A percentile compares a stretch with the other conserved stretches of the same genome.
These are phyloP conservation scores for Glycine soja DNA, from an alignment of 306 rosid species.

Conservation along the genomic window DNA sequence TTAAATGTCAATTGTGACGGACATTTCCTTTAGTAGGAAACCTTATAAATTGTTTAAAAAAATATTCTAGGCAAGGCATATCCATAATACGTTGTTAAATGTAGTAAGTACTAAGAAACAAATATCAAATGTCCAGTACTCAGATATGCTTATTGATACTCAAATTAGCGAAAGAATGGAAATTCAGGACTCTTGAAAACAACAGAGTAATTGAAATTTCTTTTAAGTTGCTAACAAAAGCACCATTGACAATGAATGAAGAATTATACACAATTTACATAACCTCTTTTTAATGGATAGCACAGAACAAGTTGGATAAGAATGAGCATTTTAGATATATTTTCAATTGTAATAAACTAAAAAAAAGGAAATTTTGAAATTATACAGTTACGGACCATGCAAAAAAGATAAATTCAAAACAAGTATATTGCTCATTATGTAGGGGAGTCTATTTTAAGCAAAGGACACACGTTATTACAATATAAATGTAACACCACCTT, in stretches of 20 bases:
- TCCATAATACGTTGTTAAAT: neutral
- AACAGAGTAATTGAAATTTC: neutral
- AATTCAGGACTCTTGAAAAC: neutral
- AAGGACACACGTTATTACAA: neutral
- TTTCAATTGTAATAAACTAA: neutral
- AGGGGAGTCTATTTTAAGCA: neutral
- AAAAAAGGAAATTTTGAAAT: neutral
- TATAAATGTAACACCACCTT: neutral
- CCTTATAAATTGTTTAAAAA: slow-evolving; percentile 6
- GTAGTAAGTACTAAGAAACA: slow-evolving; percentile 15
- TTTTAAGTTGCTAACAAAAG: neutral
- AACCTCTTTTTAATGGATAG: neutral
- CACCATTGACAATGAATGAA: neutral
- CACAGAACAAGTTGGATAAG: slow-evolving; percentile 16
- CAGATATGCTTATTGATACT: slow-evolving; percentile 1
- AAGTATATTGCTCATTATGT: neutral
- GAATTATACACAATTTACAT: neutral
- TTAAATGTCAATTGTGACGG: neutral
- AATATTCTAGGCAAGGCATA: slow-evolving; percentile 25
- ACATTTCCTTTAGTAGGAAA: slow-evolving; percentile 2
- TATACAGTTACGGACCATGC: neutral
- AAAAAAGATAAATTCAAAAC: slow-evolving; percentile 1
- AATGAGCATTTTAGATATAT: neutral
- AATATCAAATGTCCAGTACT: neutral
- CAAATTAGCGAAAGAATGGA: neutral